Evolutionary conservation across 1,139 yeast genomes (phyloP).

Genomic region (Zygosaccharomyces pseudobailii): DNA sequence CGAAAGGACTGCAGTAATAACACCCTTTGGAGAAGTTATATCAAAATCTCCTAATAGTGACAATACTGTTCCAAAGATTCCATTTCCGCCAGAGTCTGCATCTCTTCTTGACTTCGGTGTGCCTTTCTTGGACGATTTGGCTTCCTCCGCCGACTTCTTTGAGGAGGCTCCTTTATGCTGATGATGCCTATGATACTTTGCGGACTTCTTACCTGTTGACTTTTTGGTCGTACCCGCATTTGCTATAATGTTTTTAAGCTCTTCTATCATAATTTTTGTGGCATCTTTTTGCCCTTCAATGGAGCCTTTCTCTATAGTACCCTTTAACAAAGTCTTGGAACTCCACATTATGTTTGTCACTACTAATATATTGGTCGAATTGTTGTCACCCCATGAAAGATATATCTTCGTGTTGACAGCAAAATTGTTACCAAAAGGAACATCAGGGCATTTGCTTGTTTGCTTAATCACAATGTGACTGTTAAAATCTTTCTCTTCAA

Average conservation of each 20-base stretch:
- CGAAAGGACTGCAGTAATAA: constrained; percentile 9
- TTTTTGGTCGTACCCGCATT: constrained; percentile 20
- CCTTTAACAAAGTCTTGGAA: constrained; percentile 89
- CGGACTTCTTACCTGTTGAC: constrained; percentile 30
- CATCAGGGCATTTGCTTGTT: constrained; percentile 81
- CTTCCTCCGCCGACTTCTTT: neutral
- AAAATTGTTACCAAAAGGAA: constrained; percentile 87
- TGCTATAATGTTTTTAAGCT: constrained; percentile 47
- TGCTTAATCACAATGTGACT: constrained; percentile 57
- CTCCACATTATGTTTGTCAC: constrained; percentile 80
- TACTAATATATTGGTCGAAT: constrained; percentile 58
- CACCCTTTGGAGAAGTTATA: constrained; percentile 23
- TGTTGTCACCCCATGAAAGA: constrained; percentile 73
- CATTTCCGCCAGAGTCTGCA: constrained; percentile 10
- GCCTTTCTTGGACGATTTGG: constrained; percentile 4
- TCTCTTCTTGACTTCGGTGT: neutral
- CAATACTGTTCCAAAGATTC: constrained; percentile 9
- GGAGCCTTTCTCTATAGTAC: constrained; percentile 88
- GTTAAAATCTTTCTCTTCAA: constrained; percentile 60
- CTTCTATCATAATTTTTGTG: constrained; percentile 54
- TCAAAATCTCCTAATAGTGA: constrained; percentile 15
- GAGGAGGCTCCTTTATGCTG: constrained; percentile 4
- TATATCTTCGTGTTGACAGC: constrained; percentile 63
- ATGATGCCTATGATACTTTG: constrained; percentile 25
- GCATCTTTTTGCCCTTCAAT: constrained; percentile 83